Conservation (phyloP, 163 green algal species). For the Scenedesmus sp. region DNA sequence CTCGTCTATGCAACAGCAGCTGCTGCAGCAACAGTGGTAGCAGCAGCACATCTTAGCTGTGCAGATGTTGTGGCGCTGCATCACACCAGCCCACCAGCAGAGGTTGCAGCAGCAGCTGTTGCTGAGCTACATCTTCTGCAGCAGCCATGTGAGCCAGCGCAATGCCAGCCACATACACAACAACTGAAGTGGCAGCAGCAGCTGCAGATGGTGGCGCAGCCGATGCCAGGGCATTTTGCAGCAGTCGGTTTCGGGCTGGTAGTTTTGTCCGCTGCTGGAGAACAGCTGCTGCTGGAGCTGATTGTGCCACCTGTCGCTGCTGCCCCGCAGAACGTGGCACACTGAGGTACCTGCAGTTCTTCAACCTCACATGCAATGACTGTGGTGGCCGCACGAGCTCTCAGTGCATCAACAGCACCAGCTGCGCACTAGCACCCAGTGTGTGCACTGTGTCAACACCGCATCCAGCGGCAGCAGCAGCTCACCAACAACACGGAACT, state of each 20-base stretch:
- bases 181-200: not conserved
- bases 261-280: no score
- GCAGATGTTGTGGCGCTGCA: no score
- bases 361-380: conserved; percentile 59
- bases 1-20: not conserved
- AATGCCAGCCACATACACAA: not conserved
- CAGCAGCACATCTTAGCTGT: not conserved
- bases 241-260: no score
- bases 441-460: conserved; percentile 37
- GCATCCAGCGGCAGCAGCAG: not conserved
- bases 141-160: not conserved
- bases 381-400: conserved; percentile 46
- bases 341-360: conserved; percentile 54
- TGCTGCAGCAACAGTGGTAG: not conserved
- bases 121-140: not conserved
- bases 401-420: conserved; percentile 50
- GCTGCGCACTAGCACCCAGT: conserved; percentile 14
- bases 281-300: not conserved
- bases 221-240: no score
- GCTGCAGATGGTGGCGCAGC: not conserved
- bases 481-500: not conserved
- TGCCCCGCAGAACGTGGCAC: conserved; percentile 31
- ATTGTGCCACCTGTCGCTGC: not conserved
- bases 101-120: not conserved
- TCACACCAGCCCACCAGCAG: no score